Base-by-base conservation (phyloP, 2,329 filamentous ascomycete genomes). In the Monosporascus sp. region DNA sequence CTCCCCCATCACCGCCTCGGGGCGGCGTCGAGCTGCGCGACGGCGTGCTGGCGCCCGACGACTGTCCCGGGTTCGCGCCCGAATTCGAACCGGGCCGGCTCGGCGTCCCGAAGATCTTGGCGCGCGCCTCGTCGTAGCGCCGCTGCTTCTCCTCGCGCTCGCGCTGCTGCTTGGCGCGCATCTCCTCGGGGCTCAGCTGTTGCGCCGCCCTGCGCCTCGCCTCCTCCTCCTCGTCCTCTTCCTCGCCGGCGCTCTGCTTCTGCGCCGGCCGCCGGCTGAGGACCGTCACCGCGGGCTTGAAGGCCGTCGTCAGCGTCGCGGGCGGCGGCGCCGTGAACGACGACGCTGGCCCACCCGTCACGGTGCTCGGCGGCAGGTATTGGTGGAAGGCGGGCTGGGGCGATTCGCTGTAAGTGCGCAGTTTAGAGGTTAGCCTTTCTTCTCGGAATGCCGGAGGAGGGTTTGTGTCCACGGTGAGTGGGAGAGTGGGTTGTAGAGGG, bases 141-240 rank as follows among this genome's bases (percentile, higher is more conserved):
- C 85, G 85, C 74, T 96, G 89, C 74, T 94, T 96, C 73, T 96
- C 91, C 66, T 95, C 91, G 9, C 85, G 82, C 62, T 96, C 90
- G 48, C 82, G 80, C 67, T 90, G 84, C 50, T 92, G 89, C 65
- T 88, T 88, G 24, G 85, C 82, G 57, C 88, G 85, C 36, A 91
- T 81, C 73, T 96, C 88, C 62, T 93, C 89, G 3, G 87, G 81
- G 0, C 83, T 88, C 44, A 83, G 81, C 61, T 85, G 83, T 8
- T 18, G 20, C 14, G 11, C 11, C 20, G 79, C 75, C 57, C 82
- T 81, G 66, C 82, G 84, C 51, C 75, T 72, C 48, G 74, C 71
- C 52, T 84, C 81, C 25, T 86, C 82, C 50, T 88, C 88, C 43
- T 89, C 86, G 11, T 86, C 70, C 31, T 74, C 68, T 25, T 70